Evolutionary conservation across 1,284 basidiomycete species (phyloP), one percentile per base, ranked within the genome.

Genomic region (Tilletia indica): DNA sequence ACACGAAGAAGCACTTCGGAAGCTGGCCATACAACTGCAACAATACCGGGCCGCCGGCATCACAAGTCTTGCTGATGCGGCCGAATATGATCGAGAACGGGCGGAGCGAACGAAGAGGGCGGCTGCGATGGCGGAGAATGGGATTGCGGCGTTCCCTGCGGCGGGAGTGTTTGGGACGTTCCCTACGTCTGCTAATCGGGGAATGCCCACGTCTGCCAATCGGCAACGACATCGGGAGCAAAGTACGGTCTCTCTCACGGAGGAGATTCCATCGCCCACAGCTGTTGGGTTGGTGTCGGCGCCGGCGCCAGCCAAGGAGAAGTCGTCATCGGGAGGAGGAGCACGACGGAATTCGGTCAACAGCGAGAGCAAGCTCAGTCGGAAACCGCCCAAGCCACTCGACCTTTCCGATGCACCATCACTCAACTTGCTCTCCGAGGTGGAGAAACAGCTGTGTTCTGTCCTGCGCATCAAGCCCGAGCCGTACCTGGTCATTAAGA

Each of bases 1-100:
- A 74, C 80, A 81, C 71, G 82, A 84, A 70, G 82, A 84, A 68
- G 81, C 80, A 34, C 72, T 84, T 58, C 73, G 78, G 48, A 76
- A 76, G 64, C 74, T 77, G 16, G 80, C 79, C 2, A 73, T 76
- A 3, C 82, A 83, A 69, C 69, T 84, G 72, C 82, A 84, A 72
- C 74, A 77, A 48, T 84, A 82, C 68, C 77, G 82, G 31, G 72
- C 72, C 61, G 78, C 79, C 72, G 82, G 82, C 31, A 78, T 84
- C 70, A 74, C 80, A 19, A 78, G 80, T 19, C 67, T 84, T 19
- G 75, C 78, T 48, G 82, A 84, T 58, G 82, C 80, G 5, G 77
- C 76, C 36, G 56, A 71, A 2, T 84, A 81, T 72, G 82, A 84
- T 45, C 68, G 70, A 0, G 82, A 84, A n/a, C 76, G 76, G 70